phyloP scores from a whole-genome alignment of 768 basidiomycete species.

The Holtermannia corniformis region DNA sequence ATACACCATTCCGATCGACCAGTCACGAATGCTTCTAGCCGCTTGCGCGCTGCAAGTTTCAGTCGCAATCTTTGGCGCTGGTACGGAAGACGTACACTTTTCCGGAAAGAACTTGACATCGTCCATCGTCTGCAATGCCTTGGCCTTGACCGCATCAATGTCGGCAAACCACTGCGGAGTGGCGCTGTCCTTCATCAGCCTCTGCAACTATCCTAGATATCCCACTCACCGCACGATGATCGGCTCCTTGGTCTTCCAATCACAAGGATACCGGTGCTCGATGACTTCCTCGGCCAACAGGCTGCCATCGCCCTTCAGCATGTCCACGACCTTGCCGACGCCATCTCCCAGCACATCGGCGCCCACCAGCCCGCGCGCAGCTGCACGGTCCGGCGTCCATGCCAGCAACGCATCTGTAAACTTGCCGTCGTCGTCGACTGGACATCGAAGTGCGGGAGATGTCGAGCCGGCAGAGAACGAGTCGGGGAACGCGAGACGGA shows the following conservation, averaged over 20 bases:
- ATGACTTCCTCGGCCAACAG: constrained; percentile 61
- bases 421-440: constrained; percentile 67
- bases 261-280: constrained; percentile 86
- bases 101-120: constrained; percentile 67
- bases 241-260: constrained; percentile 90
- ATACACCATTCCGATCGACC: constrained; percentile 98
- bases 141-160: constrained; percentile 68
- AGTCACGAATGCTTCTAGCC: constrained; percentile 75
- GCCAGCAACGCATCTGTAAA: constrained; percentile 56
- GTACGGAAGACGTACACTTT: constrained; percentile 47
- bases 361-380: constrained; percentile 50
- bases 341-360: constrained; percentile 67
- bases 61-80: constrained; percentile 1
- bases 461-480: constrained; percentile 9
- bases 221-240: constrained; percentile 67
- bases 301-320: constrained; percentile 50
- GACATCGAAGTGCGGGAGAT: constrained; percentile 55
- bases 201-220: too few species aligned
- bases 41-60: constrained; percentile 57
- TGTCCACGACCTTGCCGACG: constrained; percentile 54
- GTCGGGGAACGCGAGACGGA: constrained; percentile 42
- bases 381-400: constrained; percentile 49
- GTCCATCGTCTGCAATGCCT: constrained; percentile 60
- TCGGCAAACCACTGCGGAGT: constrained; percentile 98
- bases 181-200: constrained; percentile 48